Evolutionary conservation across 306 rosid genomes (phyloP), one percentile per base, ranked within the genome.

Genomic region (Mimosa bimucronata): DNA sequence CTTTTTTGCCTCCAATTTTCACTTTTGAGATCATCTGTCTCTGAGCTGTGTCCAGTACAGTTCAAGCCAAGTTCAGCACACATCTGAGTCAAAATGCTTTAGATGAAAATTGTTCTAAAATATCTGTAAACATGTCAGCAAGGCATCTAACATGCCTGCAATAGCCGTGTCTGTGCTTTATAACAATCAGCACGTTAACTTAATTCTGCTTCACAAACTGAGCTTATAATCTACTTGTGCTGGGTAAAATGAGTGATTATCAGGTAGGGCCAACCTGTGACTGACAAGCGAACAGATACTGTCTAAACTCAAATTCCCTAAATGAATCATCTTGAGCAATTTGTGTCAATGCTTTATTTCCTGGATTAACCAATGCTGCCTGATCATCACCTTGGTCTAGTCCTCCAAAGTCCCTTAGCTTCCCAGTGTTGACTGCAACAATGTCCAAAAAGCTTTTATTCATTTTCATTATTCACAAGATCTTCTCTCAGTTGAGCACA

Each of bases 291-390:
- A 96, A 93, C 29, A 96, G 90, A 90, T 96, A 96, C 81, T 96
- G 99, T 86, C 97, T 83, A 87, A 96, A 93, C 80, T 96, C 99
- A 84, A 96, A 96, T 85, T 96, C 99, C 90, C 99, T 84, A 82
- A 96, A 93, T 7, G 97, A 91, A 80, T 93, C 99, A 70, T 96
- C 99, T 87, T 90, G 99, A 83, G 91, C 92, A 66, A 96, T 96
- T 82, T 93, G 97, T 45, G 97, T 83, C 89, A 96, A 87, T 76
- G 94, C 80, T 80, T 93, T 96, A 79, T 84, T 93, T 77, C 92
- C 92, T 58, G 97, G 87, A 81, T 93, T 89, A 61, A 93, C 78
- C 87, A 96, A 81, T 78, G 91, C 83, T 50, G 98, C 99, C 77
- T 91, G 98, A 88, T 93, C 97, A n/a, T 96, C 97, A 78, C 99